These are phyloP conservation scores for Yarrowia sp. DNA, from an alignment of 805 yeast genomes.

Conservation along the genomic window DNA sequence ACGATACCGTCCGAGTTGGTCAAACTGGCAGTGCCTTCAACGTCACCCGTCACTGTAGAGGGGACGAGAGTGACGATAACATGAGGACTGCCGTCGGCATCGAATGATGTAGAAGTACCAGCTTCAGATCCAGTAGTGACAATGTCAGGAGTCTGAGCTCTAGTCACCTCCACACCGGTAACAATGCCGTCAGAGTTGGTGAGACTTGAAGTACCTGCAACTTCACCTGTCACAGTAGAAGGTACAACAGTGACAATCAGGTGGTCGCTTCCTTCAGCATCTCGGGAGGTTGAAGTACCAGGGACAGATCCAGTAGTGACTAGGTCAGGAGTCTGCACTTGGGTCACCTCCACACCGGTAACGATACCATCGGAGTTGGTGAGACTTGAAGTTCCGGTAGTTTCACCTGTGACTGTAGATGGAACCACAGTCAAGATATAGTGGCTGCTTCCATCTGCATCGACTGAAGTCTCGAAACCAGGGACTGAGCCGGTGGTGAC, in stretches of 20 bases:
- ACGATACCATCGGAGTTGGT: neutral
- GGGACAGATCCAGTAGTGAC: neutral
- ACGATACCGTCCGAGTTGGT: neutral
- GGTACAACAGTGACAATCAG: neutral
- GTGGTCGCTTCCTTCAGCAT: neutral
- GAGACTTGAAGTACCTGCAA: neutral
- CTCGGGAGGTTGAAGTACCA: neutral
- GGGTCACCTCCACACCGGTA: neutral
- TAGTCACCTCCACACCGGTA: neutral
- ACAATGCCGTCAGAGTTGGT: neutral
- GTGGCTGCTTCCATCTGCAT: neutral
- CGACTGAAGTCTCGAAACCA: neutral
- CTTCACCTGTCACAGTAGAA: neutral
- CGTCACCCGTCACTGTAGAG: neutral
- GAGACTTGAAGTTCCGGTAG: neutral
- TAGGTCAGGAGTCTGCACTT: neutral
- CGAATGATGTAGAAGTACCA: neutral
- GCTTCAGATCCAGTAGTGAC: neutral
- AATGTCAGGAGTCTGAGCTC: neutral
- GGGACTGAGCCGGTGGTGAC: neutral
- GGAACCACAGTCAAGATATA: neutral
- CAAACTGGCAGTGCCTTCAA: neutral
- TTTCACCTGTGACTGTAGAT: neutral
- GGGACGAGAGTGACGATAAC: neutral
- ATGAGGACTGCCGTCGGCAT: neutral